A percentile compares a stretch with the other conserved stretches of the same genome.
These are phyloP conservation scores for Theileria parva DNA, from an alignment of 169 alveolate genomes.

Conservation along the genomic window DNA sequence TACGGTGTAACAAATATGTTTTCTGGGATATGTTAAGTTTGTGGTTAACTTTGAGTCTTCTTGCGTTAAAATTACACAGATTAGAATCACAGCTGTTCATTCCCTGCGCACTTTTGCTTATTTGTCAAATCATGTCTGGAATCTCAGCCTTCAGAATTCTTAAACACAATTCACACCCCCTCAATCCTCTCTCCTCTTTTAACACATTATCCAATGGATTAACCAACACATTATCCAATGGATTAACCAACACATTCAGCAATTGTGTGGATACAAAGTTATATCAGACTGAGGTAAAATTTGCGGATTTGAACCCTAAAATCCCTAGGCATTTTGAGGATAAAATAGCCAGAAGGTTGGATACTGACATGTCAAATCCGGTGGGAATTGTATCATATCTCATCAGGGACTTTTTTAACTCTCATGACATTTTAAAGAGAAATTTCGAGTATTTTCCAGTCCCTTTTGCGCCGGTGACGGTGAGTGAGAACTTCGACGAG, in stretches of 20 bases:
- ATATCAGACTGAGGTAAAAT: too few relatives aligned
- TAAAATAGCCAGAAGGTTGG: conserved; percentile 41
- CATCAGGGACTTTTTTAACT: conserved; percentile 40
- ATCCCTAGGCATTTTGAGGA: conserved; percentile 40
- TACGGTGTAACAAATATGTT: background rate
- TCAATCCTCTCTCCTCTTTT: background rate
- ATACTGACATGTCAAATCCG: conserved; percentile 32
- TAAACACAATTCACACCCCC: background rate
- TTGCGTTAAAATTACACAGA: background rate
- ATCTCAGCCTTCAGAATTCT: background rate
- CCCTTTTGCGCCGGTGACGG: conserved; percentile 37
- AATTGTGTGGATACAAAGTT: too few relatives aligned
- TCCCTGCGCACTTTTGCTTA: background rate
- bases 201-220: too few relatives aligned
- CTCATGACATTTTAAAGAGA: background rate
- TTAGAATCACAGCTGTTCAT: conserved; percentile 27
- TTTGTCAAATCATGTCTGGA: background rate
- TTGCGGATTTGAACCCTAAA: conserved; percentile 10
- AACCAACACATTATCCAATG: too few relatives aligned
- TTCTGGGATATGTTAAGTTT: conserved; percentile 31
- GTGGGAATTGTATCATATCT: conserved; percentile 31
- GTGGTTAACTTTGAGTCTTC: conserved; percentile 45
- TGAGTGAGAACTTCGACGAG: conserved; percentile 84
- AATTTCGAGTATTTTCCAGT: conserved; percentile 21
- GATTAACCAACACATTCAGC: too few relatives aligned